Evolutionary conservation across 371 early-diverging fungal genomes (phyloP).

Genomic region (Circinella umbellata): DNA sequence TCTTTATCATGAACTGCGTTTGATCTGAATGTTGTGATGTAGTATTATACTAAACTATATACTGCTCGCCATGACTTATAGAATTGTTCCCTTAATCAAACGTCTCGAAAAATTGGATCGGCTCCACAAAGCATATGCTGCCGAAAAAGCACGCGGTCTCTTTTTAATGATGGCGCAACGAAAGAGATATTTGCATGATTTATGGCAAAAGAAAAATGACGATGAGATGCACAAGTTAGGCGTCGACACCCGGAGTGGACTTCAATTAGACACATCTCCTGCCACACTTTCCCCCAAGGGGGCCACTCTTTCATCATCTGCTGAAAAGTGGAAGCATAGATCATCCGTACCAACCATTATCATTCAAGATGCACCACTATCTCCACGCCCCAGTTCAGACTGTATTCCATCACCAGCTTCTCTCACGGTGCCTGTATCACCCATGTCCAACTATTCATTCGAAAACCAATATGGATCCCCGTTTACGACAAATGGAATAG

Average conservation of each 20-base stretch:
- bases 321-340: constrained; percentile 3
- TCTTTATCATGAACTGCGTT: background rate
- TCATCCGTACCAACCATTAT: constrained; percentile 45
- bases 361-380: constrained; percentile 31
- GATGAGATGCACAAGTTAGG: constrained; percentile 42
- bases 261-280: constrained; percentile 14
- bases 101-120: constrained; percentile 50
- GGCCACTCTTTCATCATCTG: background rate
- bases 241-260: constrained; percentile 18
- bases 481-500: constrained; percentile 8
- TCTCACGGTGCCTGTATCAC: constrained; percentile 28
- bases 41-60: no score
- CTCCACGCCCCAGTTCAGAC: constrained; percentile 16
- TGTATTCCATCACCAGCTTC: constrained; percentile 16
- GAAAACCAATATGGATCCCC: constrained; percentile 28
- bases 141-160: constrained; percentile 51
- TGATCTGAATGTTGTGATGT: no score
- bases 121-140: constrained; percentile 43
- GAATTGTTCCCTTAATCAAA: constrained; percentile 43
- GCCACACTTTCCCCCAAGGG: constrained; percentile 9
- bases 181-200: constrained; percentile 39
- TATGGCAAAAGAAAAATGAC: constrained; percentile 53
- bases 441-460: constrained; percentile 37
- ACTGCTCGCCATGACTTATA: constrained; percentile 10
- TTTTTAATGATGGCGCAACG: constrained; percentile 46